These are phyloP conservation scores for Trichoderma simmonsii DNA, from an alignment of 2,329 filamentous ascomycete genomes.

Conservation along the genomic window DNA sequence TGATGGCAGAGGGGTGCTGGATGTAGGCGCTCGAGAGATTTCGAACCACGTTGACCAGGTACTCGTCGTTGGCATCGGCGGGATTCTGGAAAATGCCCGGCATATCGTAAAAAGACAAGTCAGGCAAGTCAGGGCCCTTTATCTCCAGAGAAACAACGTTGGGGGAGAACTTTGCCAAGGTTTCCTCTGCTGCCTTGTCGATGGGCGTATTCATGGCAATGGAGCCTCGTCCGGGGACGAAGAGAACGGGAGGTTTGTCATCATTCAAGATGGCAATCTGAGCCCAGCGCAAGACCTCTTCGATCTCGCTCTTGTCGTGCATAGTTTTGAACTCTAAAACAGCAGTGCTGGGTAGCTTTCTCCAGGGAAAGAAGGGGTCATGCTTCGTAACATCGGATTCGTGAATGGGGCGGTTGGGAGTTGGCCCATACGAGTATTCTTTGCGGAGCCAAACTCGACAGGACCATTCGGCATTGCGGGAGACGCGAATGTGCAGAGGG, in stretches of 20 bases:
- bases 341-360: constrained; percentile 41
- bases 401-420: constrained; percentile 39
- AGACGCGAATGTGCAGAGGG: constrained; percentile 74
- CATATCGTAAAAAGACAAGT: constrained; percentile 80
- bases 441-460: constrained; percentile 65
- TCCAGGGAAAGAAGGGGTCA: constrained; percentile 66
- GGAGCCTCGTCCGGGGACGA: constrained; percentile 49
- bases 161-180: constrained; percentile 70
- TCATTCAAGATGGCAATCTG: constrained; percentile 77
- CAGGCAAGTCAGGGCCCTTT: constrained; percentile 65
- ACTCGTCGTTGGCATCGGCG: constrained; percentile 60
- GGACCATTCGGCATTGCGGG: constrained; percentile 57
- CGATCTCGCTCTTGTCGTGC: constrained; percentile 59
- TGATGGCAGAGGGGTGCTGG: constrained; percentile 63
- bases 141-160: constrained; percentile 79
- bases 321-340: constrained; percentile 63
- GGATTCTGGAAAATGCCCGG: constrained; percentile 77
- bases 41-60: constrained; percentile 68
- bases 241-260: constrained; percentile 47
- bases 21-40: constrained; percentile 71
- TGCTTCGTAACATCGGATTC: constrained; percentile 46
- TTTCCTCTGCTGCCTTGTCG: constrained; percentile 38
- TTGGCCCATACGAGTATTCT: constrained; percentile 56
- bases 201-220: constrained; percentile 36
- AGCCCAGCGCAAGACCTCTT: constrained; percentile 67